Conservation (phyloP, 192 early-diverging fungal species). For the Phycomyces nitens region DNA sequence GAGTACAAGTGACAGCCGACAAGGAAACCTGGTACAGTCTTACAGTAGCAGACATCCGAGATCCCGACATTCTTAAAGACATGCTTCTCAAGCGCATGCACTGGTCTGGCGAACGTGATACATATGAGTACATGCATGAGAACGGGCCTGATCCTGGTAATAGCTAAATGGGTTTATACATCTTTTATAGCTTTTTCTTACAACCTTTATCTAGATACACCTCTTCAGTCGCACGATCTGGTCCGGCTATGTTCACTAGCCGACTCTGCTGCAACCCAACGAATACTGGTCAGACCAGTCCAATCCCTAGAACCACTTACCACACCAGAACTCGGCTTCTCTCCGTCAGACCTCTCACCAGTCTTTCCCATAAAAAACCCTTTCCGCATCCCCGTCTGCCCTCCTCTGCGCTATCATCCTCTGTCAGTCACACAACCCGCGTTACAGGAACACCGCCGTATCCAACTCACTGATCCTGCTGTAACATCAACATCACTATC, state of each 20-base stretch:
- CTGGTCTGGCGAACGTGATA: conserved; percentile 21
- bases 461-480: conserved; percentile 28
- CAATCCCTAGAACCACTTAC: background rate
- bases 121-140: conserved; percentile 33
- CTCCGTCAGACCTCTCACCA: conserved; percentile 20
- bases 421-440: background rate
- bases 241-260: conserved; percentile 30
- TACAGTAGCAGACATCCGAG: conserved; percentile 22
- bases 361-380: background rate
- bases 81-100: conserved; percentile 25
- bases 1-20: conserved; percentile 35
- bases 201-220: conserved; percentile 12
- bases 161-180: too few relatives aligned
- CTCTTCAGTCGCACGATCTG: conserved; percentile 20
- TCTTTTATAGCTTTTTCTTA: too few relatives aligned
- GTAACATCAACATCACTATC: background rate
- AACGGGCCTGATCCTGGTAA: conserved; percentile 35
- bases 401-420: background rate
- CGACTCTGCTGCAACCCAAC: conserved; percentile 24
- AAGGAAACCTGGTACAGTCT: conserved; percentile 36
- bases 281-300: conserved; percentile 27
- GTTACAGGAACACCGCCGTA: conserved; percentile 1
- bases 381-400: background rate
- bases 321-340: conserved; percentile 31
- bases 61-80: conserved; percentile 17